Conservation (phyloP, 2,329 filamentous ascomycete genomes). For the Aspergillus fischeri region DNA sequence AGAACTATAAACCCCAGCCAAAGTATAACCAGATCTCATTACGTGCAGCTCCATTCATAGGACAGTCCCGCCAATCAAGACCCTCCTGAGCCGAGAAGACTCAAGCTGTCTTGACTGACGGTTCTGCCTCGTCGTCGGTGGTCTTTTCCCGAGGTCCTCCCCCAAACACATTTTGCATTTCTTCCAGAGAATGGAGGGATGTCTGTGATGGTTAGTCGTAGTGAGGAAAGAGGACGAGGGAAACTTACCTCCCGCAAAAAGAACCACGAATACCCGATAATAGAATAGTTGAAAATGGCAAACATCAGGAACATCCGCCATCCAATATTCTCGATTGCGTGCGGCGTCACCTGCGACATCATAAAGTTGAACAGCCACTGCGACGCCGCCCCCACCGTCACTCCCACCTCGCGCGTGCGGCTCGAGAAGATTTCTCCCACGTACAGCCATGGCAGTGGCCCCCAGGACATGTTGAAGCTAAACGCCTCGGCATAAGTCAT, state of each 20-base stretch:
- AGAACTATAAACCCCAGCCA: neutral
- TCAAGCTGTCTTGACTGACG: neutral
- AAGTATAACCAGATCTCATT: neutral
- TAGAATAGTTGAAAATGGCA: slow-evolving; percentile 46
- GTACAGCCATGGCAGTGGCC: slow-evolving; percentile 35
- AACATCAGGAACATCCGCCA: slow-evolving; percentile 52
- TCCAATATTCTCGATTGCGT: slow-evolving; percentile 45
- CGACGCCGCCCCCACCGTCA: slow-evolving; percentile 32
- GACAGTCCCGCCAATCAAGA: too few relatives aligned
- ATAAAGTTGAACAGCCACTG: slow-evolving; percentile 42
- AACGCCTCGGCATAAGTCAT: slow-evolving; percentile 51
- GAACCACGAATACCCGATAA: slow-evolving; percentile 43
- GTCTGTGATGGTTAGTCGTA: slow-evolving; percentile 25
- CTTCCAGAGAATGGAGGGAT: slow-evolving; percentile 42
- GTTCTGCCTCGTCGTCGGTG: neutral
- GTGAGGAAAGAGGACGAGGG: neutral
- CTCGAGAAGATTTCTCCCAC: slow-evolving; percentile 36
- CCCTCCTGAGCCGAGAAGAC: too few relatives aligned
- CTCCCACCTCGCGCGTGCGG: slow-evolving; percentile 32
- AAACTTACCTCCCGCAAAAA: slow-evolving; percentile 36
- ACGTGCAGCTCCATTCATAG: neutral
- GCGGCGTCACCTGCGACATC: slow-evolving; percentile 37
- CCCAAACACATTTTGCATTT: slow-evolving; percentile 40
- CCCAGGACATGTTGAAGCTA: slow-evolving; percentile 39
- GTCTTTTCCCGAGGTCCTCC: slow-evolving; percentile 10